Evolutionary conservation across 139 green algal genomes (phyloP).

Genomic region (Chlamydomonas schloesseri): DNA sequence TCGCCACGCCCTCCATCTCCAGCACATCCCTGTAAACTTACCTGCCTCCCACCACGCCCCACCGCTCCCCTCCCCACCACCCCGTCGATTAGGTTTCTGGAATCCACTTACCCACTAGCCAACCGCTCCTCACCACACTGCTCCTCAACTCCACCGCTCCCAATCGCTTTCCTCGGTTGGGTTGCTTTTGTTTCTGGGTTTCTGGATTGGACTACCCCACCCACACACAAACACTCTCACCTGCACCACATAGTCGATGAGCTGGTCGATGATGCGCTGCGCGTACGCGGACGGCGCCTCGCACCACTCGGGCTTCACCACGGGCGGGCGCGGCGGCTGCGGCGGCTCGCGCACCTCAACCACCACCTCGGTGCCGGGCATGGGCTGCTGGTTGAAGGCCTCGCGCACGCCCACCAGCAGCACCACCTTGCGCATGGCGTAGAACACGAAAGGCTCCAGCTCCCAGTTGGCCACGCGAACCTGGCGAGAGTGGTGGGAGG

Average conservation of each 20-base stretch:
- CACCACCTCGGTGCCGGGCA: slow-evolving; percentile 33
- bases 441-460: slow-evolving; percentile 69
- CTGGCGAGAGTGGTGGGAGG: neutral
- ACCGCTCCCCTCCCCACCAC: too few relatives aligned
- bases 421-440: slow-evolving; percentile 44
- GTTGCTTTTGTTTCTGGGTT: too few relatives aligned
- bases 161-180: too few relatives aligned
- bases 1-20: too few relatives aligned
- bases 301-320: slow-evolving; percentile 66
- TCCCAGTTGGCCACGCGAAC: slow-evolving; percentile 53
- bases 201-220: too few relatives aligned
- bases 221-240: neutral
- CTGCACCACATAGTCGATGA: slow-evolving; percentile 64
- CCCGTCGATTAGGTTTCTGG: too few relatives aligned
- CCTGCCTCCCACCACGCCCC: too few relatives aligned
- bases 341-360: slow-evolving; percentile 30
- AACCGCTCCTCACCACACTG: too few relatives aligned
- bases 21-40: too few relatives aligned
- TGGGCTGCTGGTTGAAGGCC: slow-evolving; percentile 31
- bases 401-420: slow-evolving; percentile 39
- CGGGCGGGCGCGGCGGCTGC: slow-evolving; percentile 46
- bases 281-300: slow-evolving; percentile 45
- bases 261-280: slow-evolving; percentile 53
- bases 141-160: too few relatives aligned
- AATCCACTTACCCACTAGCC: too few relatives aligned